phyloP scores from a whole-genome alignment of 257 asterid species.

The Fraxinus americana region DNA sequence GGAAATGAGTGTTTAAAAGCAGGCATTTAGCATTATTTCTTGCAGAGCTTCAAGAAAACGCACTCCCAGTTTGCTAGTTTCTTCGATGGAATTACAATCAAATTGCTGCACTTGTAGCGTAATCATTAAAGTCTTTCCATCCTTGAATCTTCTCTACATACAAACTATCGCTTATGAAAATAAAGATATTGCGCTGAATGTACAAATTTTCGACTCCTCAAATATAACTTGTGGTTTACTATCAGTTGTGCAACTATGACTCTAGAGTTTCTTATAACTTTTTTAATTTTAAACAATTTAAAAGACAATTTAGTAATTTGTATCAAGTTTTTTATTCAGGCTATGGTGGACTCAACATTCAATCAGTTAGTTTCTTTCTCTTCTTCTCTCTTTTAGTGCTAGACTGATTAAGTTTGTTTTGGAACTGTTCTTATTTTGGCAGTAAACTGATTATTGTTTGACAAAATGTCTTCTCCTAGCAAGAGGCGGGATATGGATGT shows the following conservation, averaged over 20 bases:
- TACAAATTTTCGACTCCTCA: not conserved
- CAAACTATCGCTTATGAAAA: not conserved
- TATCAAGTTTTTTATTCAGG: not conserved
- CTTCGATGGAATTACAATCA: not conserved
- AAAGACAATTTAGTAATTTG: not conserved
- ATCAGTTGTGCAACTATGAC: not conserved
- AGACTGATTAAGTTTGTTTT: not conserved
- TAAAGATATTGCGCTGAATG: not conserved
- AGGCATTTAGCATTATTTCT: not conserved
- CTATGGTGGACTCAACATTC: not conserved
- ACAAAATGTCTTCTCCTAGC: slow-evolving; percentile 87
- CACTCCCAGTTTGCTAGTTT: not conserved
- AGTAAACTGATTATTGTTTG: slow-evolving; percentile 5
- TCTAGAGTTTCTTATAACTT: not conserved
- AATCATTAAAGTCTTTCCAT: not conserved
- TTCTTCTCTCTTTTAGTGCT: not conserved
- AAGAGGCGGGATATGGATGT: slow-evolving; percentile 96
- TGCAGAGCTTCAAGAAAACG: not conserved
- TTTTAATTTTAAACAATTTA: no score
- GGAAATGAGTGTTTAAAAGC: not conserved
- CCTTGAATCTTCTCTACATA: not conserved
- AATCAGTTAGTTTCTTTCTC: not conserved
- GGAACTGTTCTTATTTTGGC: slow-evolving; percentile 20
- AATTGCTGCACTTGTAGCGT: not conserved
- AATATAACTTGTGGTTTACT: not conserved